Base-by-base conservation (phyloP, 75 land plant species). In the Azolla pinnata region DNA sequence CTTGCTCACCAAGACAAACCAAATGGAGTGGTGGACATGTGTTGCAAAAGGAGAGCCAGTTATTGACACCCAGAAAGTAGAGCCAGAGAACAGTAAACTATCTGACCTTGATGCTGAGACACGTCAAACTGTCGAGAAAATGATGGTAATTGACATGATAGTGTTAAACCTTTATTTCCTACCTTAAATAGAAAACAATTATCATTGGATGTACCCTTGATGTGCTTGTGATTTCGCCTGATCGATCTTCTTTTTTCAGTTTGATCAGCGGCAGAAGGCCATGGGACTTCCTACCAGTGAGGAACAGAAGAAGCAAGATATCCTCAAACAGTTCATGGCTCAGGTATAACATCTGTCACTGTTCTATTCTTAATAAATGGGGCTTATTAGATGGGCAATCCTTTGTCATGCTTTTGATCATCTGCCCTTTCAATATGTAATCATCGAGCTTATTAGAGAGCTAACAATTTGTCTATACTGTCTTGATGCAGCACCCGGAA, bases 1-100 rank as follows among this genome's bases (percentile, higher is more conserved):
- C 8, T 70, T 87, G 18, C 50, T 90, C 50, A 87, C 93, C 35
- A 90, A 90, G 66, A 71, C 75, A 9, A 71, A 90, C 50, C 78
- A 84, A 48, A 87, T 90, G 93, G 97, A 90, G 56, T 90, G 93
- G 93, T 90, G 97, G 97, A 87, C 77, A 49, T 70, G 44, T 60
- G 48, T 90, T 66, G 70, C 75, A 40, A 90, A 90, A 70, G 97
- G 97, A 27, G 97, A 79, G 9, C 93, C 97, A 35, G 88, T 79
- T 57, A 71, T 90, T 44, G 82, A 84, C 47, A 84, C 93, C 16
- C 97, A 87, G 46, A 90, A 90, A 60, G 97, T 90, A 52, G 93
- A 90, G 64, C 97, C 93, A 44, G 97, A 88, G 54, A 77, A 61
- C 65, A 90, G 93, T 67, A 87, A 87, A 64, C 68, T 90, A 3